Conservation (phyloP, 2,329 filamentous ascomycete genomes). For the Verticillium alfalfae region DNA sequence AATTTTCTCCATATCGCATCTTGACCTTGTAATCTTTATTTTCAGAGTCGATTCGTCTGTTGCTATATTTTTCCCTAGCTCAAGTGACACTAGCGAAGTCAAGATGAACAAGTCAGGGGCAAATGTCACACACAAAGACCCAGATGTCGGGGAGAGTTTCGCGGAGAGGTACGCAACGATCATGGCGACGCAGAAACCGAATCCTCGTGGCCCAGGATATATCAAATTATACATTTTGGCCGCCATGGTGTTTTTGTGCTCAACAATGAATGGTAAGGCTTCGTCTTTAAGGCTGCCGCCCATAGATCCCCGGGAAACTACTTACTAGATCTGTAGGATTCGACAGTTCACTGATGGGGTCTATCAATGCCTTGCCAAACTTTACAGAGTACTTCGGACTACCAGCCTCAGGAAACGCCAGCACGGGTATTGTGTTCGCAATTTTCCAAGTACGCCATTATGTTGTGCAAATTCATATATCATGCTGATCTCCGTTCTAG, state of each 20-base stretch:
- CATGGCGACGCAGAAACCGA: slow-evolving; percentile 22
- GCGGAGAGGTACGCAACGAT: slow-evolving; percentile 25
- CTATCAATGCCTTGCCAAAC: slow-evolving; percentile 47
- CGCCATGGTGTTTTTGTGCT: slow-evolving; percentile 23
- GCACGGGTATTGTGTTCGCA: slow-evolving; percentile 15
- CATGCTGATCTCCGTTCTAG: not conserved
- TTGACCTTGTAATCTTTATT: no score
- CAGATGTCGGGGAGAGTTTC: slow-evolving; percentile 5
- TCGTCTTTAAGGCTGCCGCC: not conserved
- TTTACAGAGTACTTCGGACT: slow-evolving; percentile 45
- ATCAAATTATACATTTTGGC: slow-evolving; percentile 22
- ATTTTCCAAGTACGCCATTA: not conserved
- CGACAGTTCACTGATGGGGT: slow-evolving; percentile 34
- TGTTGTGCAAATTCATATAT: no score
- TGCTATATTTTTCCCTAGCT: no score
- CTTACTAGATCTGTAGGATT: slow-evolving; percentile 22
- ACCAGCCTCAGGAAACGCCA: slow-evolving; percentile 42
- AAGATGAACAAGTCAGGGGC: slow-evolving; percentile 1
- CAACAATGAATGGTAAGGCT: slow-evolving; percentile 31
- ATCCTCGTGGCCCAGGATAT: slow-evolving; percentile 21
- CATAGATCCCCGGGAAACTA: slow-evolving; percentile 25
- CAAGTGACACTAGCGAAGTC: no score
- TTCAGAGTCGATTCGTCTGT: no score
- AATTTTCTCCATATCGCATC: no score
- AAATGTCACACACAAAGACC: not conserved